A percentile compares a stretch with the other conserved stretches of the same genome.
Conservation (phyloP, 2,329 filamentous ascomycete species). For the Penicillium occitanis region DNA sequence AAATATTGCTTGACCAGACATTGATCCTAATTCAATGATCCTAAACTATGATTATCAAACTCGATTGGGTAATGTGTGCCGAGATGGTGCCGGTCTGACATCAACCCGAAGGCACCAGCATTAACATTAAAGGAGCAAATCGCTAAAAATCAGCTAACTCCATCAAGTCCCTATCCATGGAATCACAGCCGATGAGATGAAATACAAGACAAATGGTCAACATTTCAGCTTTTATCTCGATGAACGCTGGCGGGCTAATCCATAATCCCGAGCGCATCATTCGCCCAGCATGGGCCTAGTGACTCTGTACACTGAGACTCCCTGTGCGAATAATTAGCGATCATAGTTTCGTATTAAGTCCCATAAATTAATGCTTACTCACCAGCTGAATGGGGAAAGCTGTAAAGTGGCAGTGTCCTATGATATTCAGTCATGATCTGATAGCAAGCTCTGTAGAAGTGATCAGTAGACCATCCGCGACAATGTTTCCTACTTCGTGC, state of each 20-base stretch:
- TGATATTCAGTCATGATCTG: background rate
- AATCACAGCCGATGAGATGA: background rate
- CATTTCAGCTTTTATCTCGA: background rate
- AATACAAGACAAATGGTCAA: background rate
- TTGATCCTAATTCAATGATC: background rate
- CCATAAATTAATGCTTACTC: background rate
- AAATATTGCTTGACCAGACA: no score
- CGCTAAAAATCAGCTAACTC: background rate
- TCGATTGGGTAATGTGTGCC: background rate
- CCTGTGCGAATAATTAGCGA: background rate
- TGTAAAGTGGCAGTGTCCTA: background rate
- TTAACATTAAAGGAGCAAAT: background rate
- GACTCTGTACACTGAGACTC: background rate
- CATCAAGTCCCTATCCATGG: background rate
- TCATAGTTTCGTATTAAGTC: background rate
- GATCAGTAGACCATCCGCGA: background rate
- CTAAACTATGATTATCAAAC: background rate
- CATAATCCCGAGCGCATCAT: background rate
- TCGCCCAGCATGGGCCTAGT: background rate
- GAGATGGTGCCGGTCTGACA: background rate
- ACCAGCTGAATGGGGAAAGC: background rate
- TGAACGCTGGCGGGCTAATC: background rate
- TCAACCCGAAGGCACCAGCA: background rate
- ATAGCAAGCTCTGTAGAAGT: background rate
- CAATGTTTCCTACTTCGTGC: background rate